A percentile compares a stretch with the other conserved stretches of the same genome.
These are phyloP conservation scores for Stemphylium vesicarium DNA, from an alignment of 2,329 filamentous ascomycete genomes.

Conservation along the genomic window DNA sequence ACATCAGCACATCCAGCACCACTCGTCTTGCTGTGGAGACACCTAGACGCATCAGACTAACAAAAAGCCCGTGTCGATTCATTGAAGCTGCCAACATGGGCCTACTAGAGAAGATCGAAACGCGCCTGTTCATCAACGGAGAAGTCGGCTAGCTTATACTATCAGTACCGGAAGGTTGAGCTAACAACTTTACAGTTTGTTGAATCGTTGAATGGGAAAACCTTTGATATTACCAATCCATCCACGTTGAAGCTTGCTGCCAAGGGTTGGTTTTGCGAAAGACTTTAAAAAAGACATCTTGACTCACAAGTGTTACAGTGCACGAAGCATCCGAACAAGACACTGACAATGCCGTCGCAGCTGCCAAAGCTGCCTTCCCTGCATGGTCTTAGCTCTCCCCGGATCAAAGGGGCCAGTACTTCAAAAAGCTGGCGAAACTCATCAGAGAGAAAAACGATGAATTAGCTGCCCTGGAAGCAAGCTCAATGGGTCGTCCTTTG, in stretches of 20 bases:
- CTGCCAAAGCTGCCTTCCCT: constrained; percentile 70
- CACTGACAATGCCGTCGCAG: constrained; percentile 73
- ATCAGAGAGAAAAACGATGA: constrained; percentile 83
- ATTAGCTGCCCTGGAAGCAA: constrained; percentile 78
- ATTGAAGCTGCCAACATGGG: constrained; percentile 26
- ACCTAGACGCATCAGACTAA: neutral
- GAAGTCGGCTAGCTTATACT: constrained; percentile 23
- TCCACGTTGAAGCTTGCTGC: constrained; percentile 84
- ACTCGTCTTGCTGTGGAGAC: neutral
- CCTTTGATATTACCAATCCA: constrained; percentile 75
- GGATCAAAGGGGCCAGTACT: constrained; percentile 34
- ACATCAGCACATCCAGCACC: neutral
- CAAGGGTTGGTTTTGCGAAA: constrained; percentile 62
- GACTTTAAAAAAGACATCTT: neutral
- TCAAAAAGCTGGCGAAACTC: constrained; percentile 71
- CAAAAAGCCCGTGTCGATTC: neutral
- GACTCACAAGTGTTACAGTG: constrained; percentile 42
- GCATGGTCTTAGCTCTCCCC: constrained; percentile 68
- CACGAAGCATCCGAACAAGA: constrained; percentile 50
- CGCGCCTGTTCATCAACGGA: constrained; percentile 46
- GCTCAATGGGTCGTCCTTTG: constrained; percentile 86
- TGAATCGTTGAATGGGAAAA: constrained; percentile 43
- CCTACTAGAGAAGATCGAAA: constrained; percentile 40
- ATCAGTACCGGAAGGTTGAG: neutral
- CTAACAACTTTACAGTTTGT: constrained; percentile 32